Percentiles rank a stretch among this genome's conserved stretches.
These are phyloP conservation scores for Xylariaceae sp. DNA, from an alignment of 2,329 filamentous ascomycete genomes.

Conservation along the genomic window DNA sequence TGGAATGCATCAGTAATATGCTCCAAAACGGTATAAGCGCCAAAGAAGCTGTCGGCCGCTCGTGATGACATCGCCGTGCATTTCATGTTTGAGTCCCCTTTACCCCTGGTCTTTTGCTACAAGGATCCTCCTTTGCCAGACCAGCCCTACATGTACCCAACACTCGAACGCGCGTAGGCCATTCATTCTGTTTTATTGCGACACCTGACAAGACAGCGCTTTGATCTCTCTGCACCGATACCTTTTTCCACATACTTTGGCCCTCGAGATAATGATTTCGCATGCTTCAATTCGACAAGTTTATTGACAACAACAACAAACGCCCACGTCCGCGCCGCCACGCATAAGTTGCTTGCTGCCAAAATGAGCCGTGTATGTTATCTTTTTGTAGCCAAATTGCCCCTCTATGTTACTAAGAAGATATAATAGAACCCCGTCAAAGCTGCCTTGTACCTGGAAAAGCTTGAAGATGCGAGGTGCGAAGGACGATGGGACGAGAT, in stretches of 20 bases:
- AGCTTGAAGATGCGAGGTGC: conserved; percentile 82
- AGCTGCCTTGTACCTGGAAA: conserved; percentile 73
- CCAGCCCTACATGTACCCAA: conserved; percentile 1
- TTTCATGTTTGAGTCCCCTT: too few species aligned
- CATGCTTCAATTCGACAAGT: conserved; percentile 13
- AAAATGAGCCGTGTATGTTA: too few species aligned
- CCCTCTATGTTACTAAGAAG: too few species aligned
- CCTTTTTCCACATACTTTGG: conserved; percentile 3
- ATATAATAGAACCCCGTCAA: conserved; percentile 68
- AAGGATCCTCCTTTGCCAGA: conserved; percentile 6
- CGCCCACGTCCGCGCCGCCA: too few species aligned
- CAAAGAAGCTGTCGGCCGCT: neutral
- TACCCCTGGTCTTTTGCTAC: too few species aligned
- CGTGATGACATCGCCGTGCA: conserved; percentile 8
- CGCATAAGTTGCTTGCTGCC: too few species aligned
- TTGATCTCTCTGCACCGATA: too few species aligned
- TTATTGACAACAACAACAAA: too few species aligned
- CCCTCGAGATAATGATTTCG: conserved; percentile 27
- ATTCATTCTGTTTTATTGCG: conserved; percentile 2
- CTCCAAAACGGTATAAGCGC: too few species aligned
- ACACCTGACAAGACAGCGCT: conserved; percentile 1
- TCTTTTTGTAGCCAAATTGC: too few species aligned
- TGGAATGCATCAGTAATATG: too few species aligned
- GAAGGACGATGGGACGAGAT: conserved; percentile 83
- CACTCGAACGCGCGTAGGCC: too few species aligned